A percentile compares a stretch with the other conserved stretches of the same genome.
Conservation (phyloP, 2,329 filamentous ascomycete species). For the Hypoxylon sp. region DNA sequence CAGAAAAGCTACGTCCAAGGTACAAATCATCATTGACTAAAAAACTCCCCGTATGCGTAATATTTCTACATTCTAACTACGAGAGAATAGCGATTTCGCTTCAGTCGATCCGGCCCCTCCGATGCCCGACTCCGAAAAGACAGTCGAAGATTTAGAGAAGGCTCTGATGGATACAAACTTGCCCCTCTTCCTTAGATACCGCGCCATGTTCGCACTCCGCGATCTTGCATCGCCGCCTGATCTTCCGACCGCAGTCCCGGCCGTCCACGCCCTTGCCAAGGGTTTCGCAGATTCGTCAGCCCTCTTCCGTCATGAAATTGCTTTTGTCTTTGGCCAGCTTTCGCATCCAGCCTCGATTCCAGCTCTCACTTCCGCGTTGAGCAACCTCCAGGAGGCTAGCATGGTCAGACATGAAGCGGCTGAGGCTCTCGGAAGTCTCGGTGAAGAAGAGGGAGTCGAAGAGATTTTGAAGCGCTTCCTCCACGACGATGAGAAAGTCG, state of each 20-base stretch:
- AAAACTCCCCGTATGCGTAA: slow-evolving; percentile 4
- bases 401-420: slow-evolving; percentile 99
- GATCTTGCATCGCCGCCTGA: slow-evolving; percentile 95
- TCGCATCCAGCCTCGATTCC: slow-evolving; percentile 98
- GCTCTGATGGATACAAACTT: slow-evolving; percentile 82
- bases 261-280: slow-evolving; percentile 86
- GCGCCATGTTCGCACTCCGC: slow-evolving; percentile 97
- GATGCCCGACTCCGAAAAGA: slow-evolving; percentile 77
- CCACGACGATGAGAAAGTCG: slow-evolving; percentile 91
- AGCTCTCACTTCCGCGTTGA: slow-evolving; percentile 83
- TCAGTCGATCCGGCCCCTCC: slow-evolving; percentile 97
- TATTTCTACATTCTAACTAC: slow-evolving; percentile 47
- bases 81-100: slow-evolving; percentile 82
- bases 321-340: slow-evolving; percentile 97
- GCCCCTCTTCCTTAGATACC: slow-evolving; percentile 92
- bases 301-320: slow-evolving; percentile 96
- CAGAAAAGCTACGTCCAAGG: slow-evolving; percentile 87
- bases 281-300: slow-evolving; percentile 90
- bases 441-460: slow-evolving; percentile 93
- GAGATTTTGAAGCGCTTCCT: slow-evolving; percentile 86
- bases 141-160: slow-evolving; percentile 81
- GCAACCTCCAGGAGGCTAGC: slow-evolving; percentile 84
- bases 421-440: slow-evolving; percentile 93
- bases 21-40: slow-evolving; percentile 54
- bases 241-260: slow-evolving; percentile 89